Percentiles rank a stretch among this genome's conserved stretches.
Evolutionary conservation across 139 green algal species (phyloP).

Genomic region (Micractinium sp.): DNA sequence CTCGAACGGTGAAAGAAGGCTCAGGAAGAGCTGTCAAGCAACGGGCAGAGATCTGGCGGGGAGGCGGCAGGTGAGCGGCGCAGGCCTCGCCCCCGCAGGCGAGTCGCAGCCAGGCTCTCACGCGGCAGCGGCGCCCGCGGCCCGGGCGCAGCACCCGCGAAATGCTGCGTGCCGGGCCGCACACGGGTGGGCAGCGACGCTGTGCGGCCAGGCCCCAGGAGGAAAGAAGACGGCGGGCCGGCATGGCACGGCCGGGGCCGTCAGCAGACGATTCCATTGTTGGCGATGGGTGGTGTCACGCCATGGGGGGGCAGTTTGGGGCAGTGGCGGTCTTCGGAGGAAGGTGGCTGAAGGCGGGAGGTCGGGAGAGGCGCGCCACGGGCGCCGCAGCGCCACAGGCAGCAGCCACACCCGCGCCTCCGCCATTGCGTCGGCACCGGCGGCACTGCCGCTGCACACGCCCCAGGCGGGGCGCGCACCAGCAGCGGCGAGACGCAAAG

Average conservation of each 20-base stretch:
- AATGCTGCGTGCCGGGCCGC: neutral
- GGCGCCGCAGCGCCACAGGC: neutral
- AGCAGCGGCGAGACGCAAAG: neutral
- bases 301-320: neutral
- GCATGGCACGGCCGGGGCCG: neutral
- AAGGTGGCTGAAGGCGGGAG: neutral
- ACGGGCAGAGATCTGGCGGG: neutral
- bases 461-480: neutral
- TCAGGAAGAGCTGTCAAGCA: neutral
- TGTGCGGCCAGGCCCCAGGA: neutral
- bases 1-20: too few species aligned
- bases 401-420: neutral
- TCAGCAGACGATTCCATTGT: neutral
- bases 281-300: neutral
- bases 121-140: slow-evolving; percentile 9
- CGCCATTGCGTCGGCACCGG: neutral
- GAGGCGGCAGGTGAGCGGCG: slow-evolving; percentile 15
- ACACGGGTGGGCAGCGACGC: slow-evolving; percentile 8
- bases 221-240: neutral
- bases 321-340: neutral
- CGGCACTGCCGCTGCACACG: neutral
- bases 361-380: neutral
- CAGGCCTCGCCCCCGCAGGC: slow-evolving; percentile 13
- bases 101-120: slow-evolving; percentile 20
- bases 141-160: neutral